Evolutionary conservation across 1,139 yeast genomes (phyloP).

Genomic region (Yamadazyma atlantica): DNA sequence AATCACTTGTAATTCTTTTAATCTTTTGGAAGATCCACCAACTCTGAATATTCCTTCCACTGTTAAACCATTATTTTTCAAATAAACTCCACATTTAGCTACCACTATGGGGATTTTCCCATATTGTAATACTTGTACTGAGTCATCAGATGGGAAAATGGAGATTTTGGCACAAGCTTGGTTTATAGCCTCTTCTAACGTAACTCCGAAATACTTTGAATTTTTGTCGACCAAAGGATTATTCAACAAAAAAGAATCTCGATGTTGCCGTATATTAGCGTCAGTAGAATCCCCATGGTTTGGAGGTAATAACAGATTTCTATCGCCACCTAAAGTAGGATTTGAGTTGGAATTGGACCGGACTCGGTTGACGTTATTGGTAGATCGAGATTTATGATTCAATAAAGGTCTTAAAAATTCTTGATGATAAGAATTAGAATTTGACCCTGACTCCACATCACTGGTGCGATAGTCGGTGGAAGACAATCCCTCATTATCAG

Average conservation of each 20-base stretch:
- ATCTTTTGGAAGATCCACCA: slow-evolving; percentile 87
- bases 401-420: slow-evolving; percentile 48
- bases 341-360: slow-evolving; percentile 35
- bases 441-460: slow-evolving; percentile 19
- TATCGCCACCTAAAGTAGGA: not conserved
- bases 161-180: slow-evolving; percentile 77
- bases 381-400: slow-evolving; percentile 50
- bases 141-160: slow-evolving; percentile 51
- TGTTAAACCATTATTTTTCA: slow-evolving; percentile 72
- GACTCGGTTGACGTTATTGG: slow-evolving; percentile 45
- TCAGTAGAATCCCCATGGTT: slow-evolving; percentile 2
- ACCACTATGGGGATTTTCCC: slow-evolving; percentile 88
- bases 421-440: slow-evolving; percentile 11
- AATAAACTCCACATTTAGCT: slow-evolving; percentile 87
- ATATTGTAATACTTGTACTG: slow-evolving; percentile 59
- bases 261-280: slow-evolving; percentile 47
- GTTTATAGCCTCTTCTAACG: slow-evolving; percentile 66
- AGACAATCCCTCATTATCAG: slow-evolving; percentile 23
- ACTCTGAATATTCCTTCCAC: slow-evolving; percentile 93
- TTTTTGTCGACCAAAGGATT: slow-evolving; percentile 47
- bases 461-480: slow-evolving; percentile 23
- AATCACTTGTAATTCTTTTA: slow-evolving; percentile 78
- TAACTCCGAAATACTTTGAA: slow-evolving; percentile 79
- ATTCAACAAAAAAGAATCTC: slow-evolving; percentile 54
- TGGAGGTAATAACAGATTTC: not conserved